Base-by-base conservation (phyloP, 2,329 filamentous ascomycete species). In the Leptosphaerulina australis region DNA sequence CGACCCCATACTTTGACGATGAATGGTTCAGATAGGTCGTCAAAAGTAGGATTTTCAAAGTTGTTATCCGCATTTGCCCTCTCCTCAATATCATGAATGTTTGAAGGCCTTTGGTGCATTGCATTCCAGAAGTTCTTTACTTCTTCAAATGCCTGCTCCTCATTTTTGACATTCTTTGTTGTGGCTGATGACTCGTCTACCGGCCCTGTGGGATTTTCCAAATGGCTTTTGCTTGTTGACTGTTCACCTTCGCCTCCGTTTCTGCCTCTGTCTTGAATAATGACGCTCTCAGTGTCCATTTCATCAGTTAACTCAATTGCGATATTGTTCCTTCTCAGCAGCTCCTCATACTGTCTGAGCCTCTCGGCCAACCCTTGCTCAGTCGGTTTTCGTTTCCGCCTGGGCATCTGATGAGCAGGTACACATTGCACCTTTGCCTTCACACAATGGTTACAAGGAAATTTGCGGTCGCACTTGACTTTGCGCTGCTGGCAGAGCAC, bases 291-390 rank as follows among this genome's bases (percentile, higher is more conserved):
- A 5, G 33, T 24, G 3, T 36, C 40, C 11, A 44, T 40, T 9
- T 28, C 41, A 2, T 46, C 36, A 7, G 8, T 36, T 12, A 85
- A 80, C 39, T 90, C 84, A 58, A 91, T 89, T n/a, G 79, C 73
- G 62, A 91, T 82, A 40, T 85, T 82, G 61, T 90, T 79, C 68
- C 87, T 80, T 44, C 79, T 78, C 24, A 91, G 76, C 30, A 91
- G 74, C 5, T 74, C 68, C 71, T 91, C 88, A 61, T 91, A 91
- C 39, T 82, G 81, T 44, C 80, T 82, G 17, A 91, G 76, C n/a
- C 86, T 83, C 5, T 88, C 84, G 43, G 90, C 76, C 30, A 91
- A 76, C 49, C 88, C 86, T 64, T 82, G 82, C 71, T 91, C 88
- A 17, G 86, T 83, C 35, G 88, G 84, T 44, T 84, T 83, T 70